Conservation (phyloP, 768 basidiomycete species). For the Chalciporus sphaerocephalus region DNA sequence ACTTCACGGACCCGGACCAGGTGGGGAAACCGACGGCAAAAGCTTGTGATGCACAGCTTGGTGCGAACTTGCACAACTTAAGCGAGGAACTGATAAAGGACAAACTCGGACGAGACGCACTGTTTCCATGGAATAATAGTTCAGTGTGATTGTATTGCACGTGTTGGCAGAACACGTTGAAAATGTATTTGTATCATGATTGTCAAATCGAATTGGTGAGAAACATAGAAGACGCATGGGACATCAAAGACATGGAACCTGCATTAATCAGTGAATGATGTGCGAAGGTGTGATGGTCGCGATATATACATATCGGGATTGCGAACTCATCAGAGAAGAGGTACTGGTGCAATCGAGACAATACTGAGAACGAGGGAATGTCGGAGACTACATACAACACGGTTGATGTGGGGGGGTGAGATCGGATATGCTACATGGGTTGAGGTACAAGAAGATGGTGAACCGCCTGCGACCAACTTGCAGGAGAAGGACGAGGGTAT, state of each 20-base stretch:
- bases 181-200: not conserved
- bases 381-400: slow-evolving; percentile 16
- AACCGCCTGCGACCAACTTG: slow-evolving; percentile 13
- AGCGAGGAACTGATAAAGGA: slow-evolving; percentile 28
- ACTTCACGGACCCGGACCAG: slow-evolving; percentile 16
- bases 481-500: not conserved
- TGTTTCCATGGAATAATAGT: slow-evolving; percentile 21
- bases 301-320: not conserved
- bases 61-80: slow-evolving; percentile 29
- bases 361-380: not conserved
- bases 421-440: slow-evolving; percentile 24
- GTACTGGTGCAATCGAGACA: not conserved
- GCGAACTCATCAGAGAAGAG: not conserved
- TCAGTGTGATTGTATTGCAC: not conserved
- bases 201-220: not conserved
- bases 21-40: slow-evolving; percentile 18
- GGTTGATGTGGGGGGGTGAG: not conserved
- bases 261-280: not conserved
- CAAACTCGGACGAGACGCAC: slow-evolving; percentile 19
- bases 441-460: slow-evolving; percentile 5
- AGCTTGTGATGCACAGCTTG: slow-evolving; percentile 24
- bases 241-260: slow-evolving; percentile 1
- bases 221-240: not conserved
- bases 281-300: not conserved
- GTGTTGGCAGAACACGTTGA: not conserved